Percentiles rank a stretch among this genome's conserved stretches.
These are phyloP conservation scores for Medicago lupulina DNA, from an alignment of 306 rosid species.

Conservation along the genomic window DNA sequence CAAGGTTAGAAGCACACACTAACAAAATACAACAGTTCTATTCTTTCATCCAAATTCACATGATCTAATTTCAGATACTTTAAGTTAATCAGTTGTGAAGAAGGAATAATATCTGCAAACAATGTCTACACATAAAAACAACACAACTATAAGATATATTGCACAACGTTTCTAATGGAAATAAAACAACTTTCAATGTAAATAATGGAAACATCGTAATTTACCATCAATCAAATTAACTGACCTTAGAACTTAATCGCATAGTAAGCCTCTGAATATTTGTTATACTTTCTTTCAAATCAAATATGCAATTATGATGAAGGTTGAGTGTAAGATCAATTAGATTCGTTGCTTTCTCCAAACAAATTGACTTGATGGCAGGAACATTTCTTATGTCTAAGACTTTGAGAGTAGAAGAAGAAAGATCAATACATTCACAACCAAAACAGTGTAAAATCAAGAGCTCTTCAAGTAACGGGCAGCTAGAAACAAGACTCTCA, in stretches of 20 bases:
- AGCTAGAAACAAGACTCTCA: conserved; percentile 29
- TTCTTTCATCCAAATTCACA: no score
- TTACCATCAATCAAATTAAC: not conserved
- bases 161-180: not conserved
- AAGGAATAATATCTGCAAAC: not conserved
- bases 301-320: no score
- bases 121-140: conserved; percentile 14
- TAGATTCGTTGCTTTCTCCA: conserved; percentile 4
- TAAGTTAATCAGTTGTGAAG: not conserved
- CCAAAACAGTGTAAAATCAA: not conserved
- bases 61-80: not conserved
- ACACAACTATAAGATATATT: not conserved
- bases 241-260: not conserved
- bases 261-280: conserved; percentile 2
- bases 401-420: no score
- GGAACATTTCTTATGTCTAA: no score
- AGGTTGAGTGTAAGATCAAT: not conserved
- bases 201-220: not conserved
- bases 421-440: no score
- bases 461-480: not conserved
- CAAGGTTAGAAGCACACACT: no score
- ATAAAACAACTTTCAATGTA: not conserved
- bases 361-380: conserved; percentile 17
- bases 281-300: conserved; percentile 10
- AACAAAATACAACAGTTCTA: no score